Base-by-base conservation (phyloP, 2,329 filamentous ascomycete genomes). In the Colletotrichum orbiculare region DNA sequence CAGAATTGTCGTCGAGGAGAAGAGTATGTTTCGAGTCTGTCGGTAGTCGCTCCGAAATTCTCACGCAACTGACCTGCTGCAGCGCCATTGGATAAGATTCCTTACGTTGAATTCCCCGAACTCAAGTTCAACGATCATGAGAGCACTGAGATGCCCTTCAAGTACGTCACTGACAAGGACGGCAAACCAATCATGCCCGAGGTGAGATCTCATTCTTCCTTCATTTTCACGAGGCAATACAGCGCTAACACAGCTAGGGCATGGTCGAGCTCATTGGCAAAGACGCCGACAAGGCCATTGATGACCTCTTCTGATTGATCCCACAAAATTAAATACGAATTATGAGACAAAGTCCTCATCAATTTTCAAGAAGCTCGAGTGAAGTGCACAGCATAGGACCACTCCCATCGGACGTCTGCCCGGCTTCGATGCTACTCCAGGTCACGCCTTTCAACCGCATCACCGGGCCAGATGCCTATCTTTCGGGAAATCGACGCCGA, bases 111-210 rank as follows among this genome's bases (percentile, higher is more conserved):
- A 75, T 89, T 92, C 73, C 96, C 96, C 0, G 95, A 98, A 74
- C 86, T 99, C 74, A 90, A 90, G 74, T 91, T 98, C 76, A 93
- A 92, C 76, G 90, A 96, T 75, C 90, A 97, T 73, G 96, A 99
- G 80, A 96, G 92, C 76, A 97, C 94, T 0, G 86, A 97, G 77
- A 98, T 99, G 96, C 96, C 96, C 1, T 99, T 99, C 79, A 92
- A 96, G 70, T 99, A 99, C 75, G 94, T 99, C 54, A 90, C 87
- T 74, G 89, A 86, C 55, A 81, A 87, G 10, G 82, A 92, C 61
- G 93, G 91, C 48, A 83, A 92, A 70, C 93, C 94, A 1, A 89
- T 97, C 64, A 97, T 99, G 94, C 96, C 96, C 25, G 85, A 92
- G 81, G 94, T 97, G 79, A 80, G 84, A 76, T 53, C 8, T 49